These are phyloP conservation scores for Kockiozyma suomiensis DNA, from an alignment of 805 yeast species.

Conservation along the genomic window DNA sequence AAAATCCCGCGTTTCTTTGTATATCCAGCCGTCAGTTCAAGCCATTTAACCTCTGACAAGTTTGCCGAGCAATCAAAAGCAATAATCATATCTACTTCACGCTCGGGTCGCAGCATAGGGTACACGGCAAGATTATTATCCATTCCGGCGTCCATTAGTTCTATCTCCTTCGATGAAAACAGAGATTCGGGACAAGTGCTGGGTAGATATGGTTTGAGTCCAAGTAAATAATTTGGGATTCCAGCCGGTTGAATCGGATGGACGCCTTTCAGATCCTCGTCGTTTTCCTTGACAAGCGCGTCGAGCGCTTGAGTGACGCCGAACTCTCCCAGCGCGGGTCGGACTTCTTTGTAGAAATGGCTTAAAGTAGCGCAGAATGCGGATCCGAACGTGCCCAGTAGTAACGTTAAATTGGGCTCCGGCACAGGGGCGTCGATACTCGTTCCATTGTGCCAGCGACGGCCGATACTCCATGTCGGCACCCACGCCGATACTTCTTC, in stretches of 20 bases:
- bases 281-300: constrained; percentile 25
- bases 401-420: constrained; percentile 30
- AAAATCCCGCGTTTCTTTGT: constrained; percentile 32
- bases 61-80: constrained; percentile 59
- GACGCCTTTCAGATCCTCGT: constrained; percentile 31
- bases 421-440: constrained; percentile 28
- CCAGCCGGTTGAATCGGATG: constrained; percentile 35
- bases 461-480: constrained; percentile 37
- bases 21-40: constrained; percentile 35
- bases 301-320: constrained; percentile 24
- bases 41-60: constrained; percentile 37
- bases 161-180: constrained; percentile 14
- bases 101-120: constrained; percentile 58
- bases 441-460: constrained; percentile 30
- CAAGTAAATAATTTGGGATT: constrained; percentile 35
- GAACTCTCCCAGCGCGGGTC: constrained; percentile 29
- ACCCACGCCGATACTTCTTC: constrained; percentile 37
- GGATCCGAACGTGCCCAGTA: constrained; percentile 37
- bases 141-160: constrained; percentile 38
- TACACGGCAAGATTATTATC: constrained; percentile 46
- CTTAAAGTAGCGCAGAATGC: constrained; percentile 37
- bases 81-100: constrained; percentile 60
- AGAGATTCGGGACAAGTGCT: constrained; percentile 31
- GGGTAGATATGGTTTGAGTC: constrained; percentile 25
- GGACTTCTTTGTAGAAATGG: constrained; percentile 34